phyloP scores from a whole-genome alignment of 495 filamentous ascomycete genomes.

The Corynascus novoguineensis region DNA sequence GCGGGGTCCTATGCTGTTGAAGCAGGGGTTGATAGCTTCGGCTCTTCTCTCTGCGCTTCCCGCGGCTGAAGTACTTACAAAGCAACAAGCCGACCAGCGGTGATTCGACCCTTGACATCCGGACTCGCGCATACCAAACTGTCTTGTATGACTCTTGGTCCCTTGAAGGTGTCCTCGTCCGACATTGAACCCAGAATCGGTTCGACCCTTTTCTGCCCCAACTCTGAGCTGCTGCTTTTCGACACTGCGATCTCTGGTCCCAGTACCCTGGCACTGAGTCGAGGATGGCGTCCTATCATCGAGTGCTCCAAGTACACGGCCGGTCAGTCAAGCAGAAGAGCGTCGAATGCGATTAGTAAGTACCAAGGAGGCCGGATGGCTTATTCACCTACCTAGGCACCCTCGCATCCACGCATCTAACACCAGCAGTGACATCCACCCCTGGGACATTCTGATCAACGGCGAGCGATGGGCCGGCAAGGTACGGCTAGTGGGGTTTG shows the following conservation, averaged over 20 bases:
- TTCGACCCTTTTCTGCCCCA: background rate
- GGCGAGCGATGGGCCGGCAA: conserved; percentile 37
- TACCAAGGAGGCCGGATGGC: background rate
- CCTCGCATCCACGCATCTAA: background rate
- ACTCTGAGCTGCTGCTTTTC: too few species aligned
- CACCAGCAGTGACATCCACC: conserved; percentile 34
- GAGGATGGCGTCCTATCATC: conserved; percentile 44
- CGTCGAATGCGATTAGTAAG: conserved; percentile 38
- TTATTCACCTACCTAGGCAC: too few species aligned
- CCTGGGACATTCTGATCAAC: conserved; percentile 40
- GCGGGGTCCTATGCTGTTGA: background rate
- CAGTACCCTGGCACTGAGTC: too few species aligned
- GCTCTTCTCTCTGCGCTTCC: background rate
- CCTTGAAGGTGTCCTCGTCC: too few species aligned
- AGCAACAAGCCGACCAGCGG: too few species aligned
- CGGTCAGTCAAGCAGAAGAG: conserved; percentile 34
- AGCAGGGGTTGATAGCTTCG: background rate
- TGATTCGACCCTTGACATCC: too few species aligned
- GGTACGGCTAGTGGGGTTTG: conserved; percentile 38
- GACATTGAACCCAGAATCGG: too few species aligned
- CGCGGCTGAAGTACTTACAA: background rate
- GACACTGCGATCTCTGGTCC: too few species aligned
- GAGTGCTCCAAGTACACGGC: conserved; percentile 36
- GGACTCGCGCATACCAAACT: too few species aligned
- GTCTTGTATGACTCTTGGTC: too few species aligned